These are phyloP conservation scores for Triticum turgidum DNA, from an alignment of 176 grass and related monocot genomes.

Conservation along the genomic window DNA sequence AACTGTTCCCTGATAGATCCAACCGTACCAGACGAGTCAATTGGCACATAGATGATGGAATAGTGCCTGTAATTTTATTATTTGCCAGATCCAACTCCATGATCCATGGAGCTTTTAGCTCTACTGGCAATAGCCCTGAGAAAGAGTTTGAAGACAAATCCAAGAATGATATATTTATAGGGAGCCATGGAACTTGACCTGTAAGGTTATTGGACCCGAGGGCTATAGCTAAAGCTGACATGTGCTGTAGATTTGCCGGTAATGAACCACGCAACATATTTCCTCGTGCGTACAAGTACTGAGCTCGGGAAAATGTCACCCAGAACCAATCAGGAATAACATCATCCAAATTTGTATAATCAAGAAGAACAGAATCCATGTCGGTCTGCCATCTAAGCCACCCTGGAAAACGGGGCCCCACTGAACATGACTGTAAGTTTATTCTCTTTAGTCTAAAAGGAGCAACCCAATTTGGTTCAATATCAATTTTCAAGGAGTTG, in stretches of 20 bases:
- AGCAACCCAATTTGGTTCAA: neutral
- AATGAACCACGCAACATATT: neutral
- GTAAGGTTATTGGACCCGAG: neutral
- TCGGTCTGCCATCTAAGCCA: neutral
- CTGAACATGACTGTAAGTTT: no score
- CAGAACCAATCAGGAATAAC: neutral
- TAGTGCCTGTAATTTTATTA: neutral
- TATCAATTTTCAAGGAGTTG: neutral
- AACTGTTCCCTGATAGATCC: neutral
- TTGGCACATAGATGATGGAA: neutral
- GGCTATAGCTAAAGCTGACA: neutral
- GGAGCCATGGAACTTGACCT: neutral
- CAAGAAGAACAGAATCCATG: neutral
- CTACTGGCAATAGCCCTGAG: neutral
- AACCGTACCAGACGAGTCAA: neutral
- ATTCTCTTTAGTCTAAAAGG: neutral
- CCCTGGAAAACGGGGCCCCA: neutral
- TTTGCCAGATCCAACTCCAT: accelerated
- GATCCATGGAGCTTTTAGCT: neutral
- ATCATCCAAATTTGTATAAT: neutral
- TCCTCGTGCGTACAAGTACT: neutral
- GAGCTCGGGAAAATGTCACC: neutral
- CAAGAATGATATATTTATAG: neutral
- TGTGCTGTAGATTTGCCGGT: neutral
- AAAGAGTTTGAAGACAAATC: neutral